Percentiles rank a stretch among this genome's conserved stretches.
Evolutionary conservation across 257 asterid genomes (phyloP).

Genomic region (Paraleonurus japonicus): DNA sequence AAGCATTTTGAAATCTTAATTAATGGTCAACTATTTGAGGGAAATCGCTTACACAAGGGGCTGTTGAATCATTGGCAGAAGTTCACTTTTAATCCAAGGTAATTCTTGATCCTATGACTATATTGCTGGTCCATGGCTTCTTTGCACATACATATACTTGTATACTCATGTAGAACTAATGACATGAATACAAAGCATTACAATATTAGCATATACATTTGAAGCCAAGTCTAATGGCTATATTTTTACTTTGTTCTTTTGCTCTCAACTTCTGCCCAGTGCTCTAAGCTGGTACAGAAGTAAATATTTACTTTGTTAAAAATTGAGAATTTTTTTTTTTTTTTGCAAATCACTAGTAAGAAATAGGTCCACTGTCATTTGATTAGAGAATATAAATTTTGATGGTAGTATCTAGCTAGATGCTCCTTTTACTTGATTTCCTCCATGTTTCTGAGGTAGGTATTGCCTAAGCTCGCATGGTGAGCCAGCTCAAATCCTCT

Average conservation of each 20-base stretch:
- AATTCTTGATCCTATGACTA: slow-evolving; percentile 24
- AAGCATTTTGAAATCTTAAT: slow-evolving; percentile 13
- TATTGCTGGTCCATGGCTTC: slow-evolving; percentile 4
- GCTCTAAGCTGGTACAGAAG: neutral
- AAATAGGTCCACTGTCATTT: neutral
- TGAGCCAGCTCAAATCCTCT: neutral
- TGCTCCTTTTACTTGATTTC: neutral
- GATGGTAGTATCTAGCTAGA: neutral
- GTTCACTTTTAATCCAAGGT: slow-evolving; percentile 97
- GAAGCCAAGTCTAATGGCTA: neutral
- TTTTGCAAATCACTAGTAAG: neutral
- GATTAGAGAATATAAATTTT: neutral
- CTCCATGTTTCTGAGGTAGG: neutral
- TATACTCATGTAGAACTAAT: neutral
- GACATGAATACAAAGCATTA: neutral
- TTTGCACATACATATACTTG: neutral
- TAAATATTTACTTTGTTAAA: neutral
- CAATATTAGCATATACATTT: neutral
- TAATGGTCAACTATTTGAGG: slow-evolving; percentile 45
- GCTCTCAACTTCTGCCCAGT: slow-evolving; percentile 3
- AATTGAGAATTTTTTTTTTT: neutral
- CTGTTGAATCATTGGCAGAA: slow-evolving; percentile 93
- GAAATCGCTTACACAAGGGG: slow-evolving; percentile 89
- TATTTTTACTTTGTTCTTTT: neutral
- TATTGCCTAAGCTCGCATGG: neutral